Base-by-base conservation (phyloP, 306 rosid species). In the Fragaria vesca region DNA sequence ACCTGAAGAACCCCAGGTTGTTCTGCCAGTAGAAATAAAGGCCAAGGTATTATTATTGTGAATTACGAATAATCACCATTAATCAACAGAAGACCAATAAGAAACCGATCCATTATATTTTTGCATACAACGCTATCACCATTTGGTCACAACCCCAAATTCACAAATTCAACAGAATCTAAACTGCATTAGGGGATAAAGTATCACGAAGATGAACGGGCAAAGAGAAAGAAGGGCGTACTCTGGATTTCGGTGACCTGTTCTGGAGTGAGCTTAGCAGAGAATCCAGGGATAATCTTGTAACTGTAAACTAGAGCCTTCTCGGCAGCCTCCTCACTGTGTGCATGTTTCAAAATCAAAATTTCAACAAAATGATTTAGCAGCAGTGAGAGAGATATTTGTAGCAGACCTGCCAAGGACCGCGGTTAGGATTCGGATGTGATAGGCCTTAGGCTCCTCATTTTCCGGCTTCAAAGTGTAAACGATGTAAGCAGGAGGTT, bases 1-100 rank as follows among this genome's bases (percentile, higher is more conserved):
- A 94, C 97, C 88, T 92, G 97, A 79, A 94, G 91, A 76, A 94
- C 98, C 18, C 97, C 98, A 6, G 98, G 97, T 90, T 84, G 95
- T 55, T 88, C 98, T 94, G 92, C 80, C 80, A 58, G 51, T 5
- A 18, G 32, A 76, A 34, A 61, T 52, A 65, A 45, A 36, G 38
- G n/a, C 34, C 30, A 62, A 50, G 60, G 13, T 17, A 47, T 69
- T 13, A 24, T 17, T 8, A 20, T 4, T 55, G 20, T 45, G 2
- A 43, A 54, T 54, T 18, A 54, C 2, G 24, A 54, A 18, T 18
- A 52, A 52, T 52, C 60, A 20, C 20, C 60, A 20, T n/a, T n/a
- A 55, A 55, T 8, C 61, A n/a, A 55, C 12, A 2, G 12, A 55
- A 55, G 28, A 16, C n/a, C 13, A 45, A 9, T 16, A 17, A 18